These are phyloP conservation scores for Agrocybe praecox DNA, from an alignment of 768 basidiomycete genomes.

Conservation along the genomic window DNA sequence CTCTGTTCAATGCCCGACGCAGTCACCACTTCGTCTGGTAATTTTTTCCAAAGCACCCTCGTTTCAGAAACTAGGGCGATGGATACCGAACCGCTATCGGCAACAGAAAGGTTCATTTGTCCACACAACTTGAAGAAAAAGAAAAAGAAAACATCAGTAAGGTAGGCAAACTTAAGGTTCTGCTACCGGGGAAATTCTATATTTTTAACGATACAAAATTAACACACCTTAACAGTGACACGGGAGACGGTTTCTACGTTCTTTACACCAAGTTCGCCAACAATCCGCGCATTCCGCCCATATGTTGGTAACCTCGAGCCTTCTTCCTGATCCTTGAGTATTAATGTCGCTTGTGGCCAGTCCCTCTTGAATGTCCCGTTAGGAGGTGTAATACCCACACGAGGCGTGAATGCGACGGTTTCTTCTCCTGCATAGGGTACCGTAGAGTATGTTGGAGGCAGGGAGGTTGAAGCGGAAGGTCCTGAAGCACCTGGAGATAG, in stretches of 20 bases:
- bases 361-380: constrained; percentile 29
- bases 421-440: constrained; percentile 34
- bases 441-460: constrained; percentile 34
- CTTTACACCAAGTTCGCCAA: constrained; percentile 37
- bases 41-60: constrained; percentile 31
- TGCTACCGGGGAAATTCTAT: neutral
- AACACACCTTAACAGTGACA: constrained; percentile 40
- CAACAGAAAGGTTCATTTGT: constrained; percentile 33
- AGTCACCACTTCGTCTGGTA: neutral
- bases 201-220: neutral
- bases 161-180: too few relatives aligned
- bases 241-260: constrained; percentile 28
- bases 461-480: neutral
- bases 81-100: constrained; percentile 34
- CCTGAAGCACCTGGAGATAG: neutral
- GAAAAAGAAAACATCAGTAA: neutral
- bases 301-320: constrained; percentile 33
- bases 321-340: constrained; percentile 38
- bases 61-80: constrained; percentile 30
- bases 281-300: constrained; percentile 32
- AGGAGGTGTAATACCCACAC: constrained; percentile 22
- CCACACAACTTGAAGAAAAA: constrained; percentile 33
- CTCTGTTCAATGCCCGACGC: neutral
- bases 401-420: constrained; percentile 39
- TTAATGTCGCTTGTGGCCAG: constrained; percentile 37